Percentiles rank a stretch among this genome's conserved stretches.
These are phyloP conservation scores for Zasmidium cellare DNA, from an alignment of 2,329 filamentous ascomycete species.

Conservation along the genomic window DNA sequence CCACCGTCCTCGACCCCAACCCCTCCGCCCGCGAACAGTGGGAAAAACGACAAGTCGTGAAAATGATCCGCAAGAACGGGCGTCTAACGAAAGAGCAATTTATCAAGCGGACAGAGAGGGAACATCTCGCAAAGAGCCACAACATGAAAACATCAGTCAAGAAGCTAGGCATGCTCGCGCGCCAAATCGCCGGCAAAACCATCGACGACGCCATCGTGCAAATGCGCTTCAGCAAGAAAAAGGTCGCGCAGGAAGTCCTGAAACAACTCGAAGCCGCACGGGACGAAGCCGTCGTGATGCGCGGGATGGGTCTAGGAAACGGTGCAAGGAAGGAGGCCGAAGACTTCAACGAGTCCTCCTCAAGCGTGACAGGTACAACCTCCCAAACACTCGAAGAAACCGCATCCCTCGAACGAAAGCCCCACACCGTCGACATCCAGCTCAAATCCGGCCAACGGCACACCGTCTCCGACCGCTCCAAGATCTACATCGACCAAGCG, in stretches of 20 bases:
- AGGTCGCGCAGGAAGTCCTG: slow-evolving; percentile 76
- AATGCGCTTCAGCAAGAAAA: slow-evolving; percentile 96
- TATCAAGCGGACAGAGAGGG: slow-evolving; percentile 66
- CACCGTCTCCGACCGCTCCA: slow-evolving; percentile 70
- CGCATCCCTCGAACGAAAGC: too few species aligned
- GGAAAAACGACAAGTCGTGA: slow-evolving; percentile 81
- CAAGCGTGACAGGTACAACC: slow-evolving; percentile 8
- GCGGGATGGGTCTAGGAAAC: slow-evolving; percentile 76
- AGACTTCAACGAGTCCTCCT: slow-evolving; percentile 11
- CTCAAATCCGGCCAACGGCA: slow-evolving; percentile 75
- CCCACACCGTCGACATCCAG: slow-evolving; percentile 57
- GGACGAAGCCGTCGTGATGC: slow-evolving; percentile 74
- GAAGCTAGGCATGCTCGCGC: slow-evolving; percentile 82
- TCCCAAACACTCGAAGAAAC: slow-evolving; percentile 2
- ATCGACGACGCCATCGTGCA: slow-evolving; percentile 90
- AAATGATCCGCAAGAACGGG: slow-evolving; percentile 68
- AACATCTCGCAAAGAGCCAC: slow-evolving; percentile 62
- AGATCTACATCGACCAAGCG: slow-evolving; percentile 86
- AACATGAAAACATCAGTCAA: slow-evolving; percentile 83
- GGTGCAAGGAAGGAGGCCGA: slow-evolving; percentile 20
- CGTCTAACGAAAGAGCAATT: slow-evolving; percentile 65
- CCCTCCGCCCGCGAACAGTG: slow-evolving; percentile 70
- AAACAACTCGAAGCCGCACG: slow-evolving; percentile 79
- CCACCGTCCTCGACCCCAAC: slow-evolving; percentile 70
- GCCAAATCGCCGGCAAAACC: slow-evolving; percentile 90